Base-by-base conservation (phyloP, 2,329 filamentous ascomycete species). In the Ceratocystis destructans region DNA sequence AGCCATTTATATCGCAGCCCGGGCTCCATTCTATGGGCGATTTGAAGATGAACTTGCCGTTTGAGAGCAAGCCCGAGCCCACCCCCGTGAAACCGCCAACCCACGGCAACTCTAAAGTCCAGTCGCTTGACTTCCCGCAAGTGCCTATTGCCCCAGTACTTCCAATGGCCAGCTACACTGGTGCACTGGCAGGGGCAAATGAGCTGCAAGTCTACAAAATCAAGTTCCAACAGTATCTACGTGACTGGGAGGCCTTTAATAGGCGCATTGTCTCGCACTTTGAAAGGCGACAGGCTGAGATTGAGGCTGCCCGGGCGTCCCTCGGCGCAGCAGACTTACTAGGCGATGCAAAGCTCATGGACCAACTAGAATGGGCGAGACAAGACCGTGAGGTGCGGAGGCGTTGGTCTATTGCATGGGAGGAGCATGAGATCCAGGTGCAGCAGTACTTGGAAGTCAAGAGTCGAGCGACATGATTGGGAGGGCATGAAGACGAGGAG, bases 301-400 rank as follows among this genome's bases (percentile, higher is more conserved):
- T 79, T 44, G 72, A 76, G 50, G 71, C 71, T 1, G 84, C 82
- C 73, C 72, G 83, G 20, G 75, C 75, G 37, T 71, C 74, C 7
- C 72, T 73, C 1, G 73, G 79, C 28, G 76, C 80, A 48, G 69
- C 70, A 1, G 83, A 82, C 0, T 78, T 86, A 28, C n/a, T 68
- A 5, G 44, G 62, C 17, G 67, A 68, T n/a, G 31, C 37, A 15
- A 46, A 59, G 17, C 25, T 68, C 10, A 72, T 77, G 17, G 79
- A 82, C 66, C 90, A 90, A 72, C 73, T 83, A 67, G 76, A 76
- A 46, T 83, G 82, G 72, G 75, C 87, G 66, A 80, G 82, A 69
- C 83, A 89, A 73, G 88, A 91, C 71, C 80, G 84, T 69, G 77
- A 78, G 61, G 82, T 89, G 4, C 78, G 85, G 66, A 78, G 78